Evolutionary conservation across 2,329 filamentous ascomycete species (phyloP), one percentile per base, ranked within the genome.

Genomic region (Aspergillus udagawae): DNA sequence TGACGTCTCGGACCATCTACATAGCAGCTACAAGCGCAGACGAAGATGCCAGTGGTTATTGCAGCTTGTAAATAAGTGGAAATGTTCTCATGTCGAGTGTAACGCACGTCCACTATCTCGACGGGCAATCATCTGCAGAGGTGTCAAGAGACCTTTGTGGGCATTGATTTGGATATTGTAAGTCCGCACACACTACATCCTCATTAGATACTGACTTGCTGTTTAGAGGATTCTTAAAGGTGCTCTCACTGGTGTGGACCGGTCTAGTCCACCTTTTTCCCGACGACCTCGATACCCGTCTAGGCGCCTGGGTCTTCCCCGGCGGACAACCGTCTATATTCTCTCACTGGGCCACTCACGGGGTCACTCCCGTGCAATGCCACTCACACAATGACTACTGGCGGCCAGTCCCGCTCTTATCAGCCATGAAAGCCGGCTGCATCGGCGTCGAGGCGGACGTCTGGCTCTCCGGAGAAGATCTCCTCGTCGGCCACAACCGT

Each of bases 311-410:
- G 55, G 52, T 57, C 32, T 54, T 51, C 28, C 52, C 55, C 1
- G 55, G 44, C 10, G 52, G 54, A 28, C 54, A 50, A 1, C 50
- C 54, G 3, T 56, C 54, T 17, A 53, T 56, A 21, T 57, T 53
- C 58, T 53, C 58, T 5, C 53, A 53, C 47, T 58, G 38, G 52
- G 54, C 52, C 52, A 60, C 67, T 1, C 71, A 72, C 49, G 74
- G 71, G 48, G 75, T 84, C 20, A 67, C 76, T 2, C 83, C 85
- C 1, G 79, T 86, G 29, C 75, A 77, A 1, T 87, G 85, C 60
- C 86, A 89, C 68, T 87, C 83, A 1, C 86, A 90, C 67, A 89
- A 90, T 64, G 87, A 90, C 69, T 90, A 90, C 70, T 87, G 84
- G 84, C 82, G 85, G 51, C 76, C 77, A 20, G 76, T 82, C 0